Conservation (phyloP, 2,329 filamentous ascomycete species). For the Mariannaea sp. region DNA sequence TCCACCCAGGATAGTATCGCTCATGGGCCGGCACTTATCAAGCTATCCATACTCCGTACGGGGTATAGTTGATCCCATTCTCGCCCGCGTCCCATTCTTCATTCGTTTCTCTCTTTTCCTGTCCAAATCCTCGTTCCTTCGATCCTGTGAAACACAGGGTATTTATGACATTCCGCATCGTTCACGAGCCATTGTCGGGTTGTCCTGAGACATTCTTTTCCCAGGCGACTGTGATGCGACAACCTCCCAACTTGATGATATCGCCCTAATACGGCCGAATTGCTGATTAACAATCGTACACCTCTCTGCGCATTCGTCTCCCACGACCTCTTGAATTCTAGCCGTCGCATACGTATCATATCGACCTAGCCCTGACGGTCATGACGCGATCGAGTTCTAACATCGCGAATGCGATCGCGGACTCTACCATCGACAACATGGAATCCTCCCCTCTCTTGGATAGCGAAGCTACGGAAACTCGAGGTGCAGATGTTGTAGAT, state of each 20-base stretch:
- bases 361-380: neutral
- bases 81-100: neutral
- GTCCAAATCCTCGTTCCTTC: neutral
- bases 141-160: neutral
- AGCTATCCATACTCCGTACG: no score
- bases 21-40: slow-evolving; percentile 12
- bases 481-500: slow-evolving; percentile 18
- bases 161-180: neutral
- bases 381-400: slow-evolving; percentile 5
- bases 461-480: slow-evolving; percentile 29
- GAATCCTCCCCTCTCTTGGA: slow-evolving; percentile 49
- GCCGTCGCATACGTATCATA: neutral
- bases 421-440: slow-evolving; percentile 25
- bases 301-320: neutral
- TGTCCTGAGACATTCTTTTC: neutral
- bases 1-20: slow-evolving; percentile 14
- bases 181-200: neutral
- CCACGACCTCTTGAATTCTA: neutral
- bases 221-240: slow-evolving; percentile 11
- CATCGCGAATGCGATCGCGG: slow-evolving; percentile 1
- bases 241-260: neutral
- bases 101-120: neutral
- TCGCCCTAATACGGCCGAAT: slow-evolving; percentile 2
- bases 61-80: slow-evolving; percentile 7
- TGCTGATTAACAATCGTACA: neutral